phyloP scores from a whole-genome alignment of 345 rosid species.

The sweet orange (Citrus sinensis) region DNA sequence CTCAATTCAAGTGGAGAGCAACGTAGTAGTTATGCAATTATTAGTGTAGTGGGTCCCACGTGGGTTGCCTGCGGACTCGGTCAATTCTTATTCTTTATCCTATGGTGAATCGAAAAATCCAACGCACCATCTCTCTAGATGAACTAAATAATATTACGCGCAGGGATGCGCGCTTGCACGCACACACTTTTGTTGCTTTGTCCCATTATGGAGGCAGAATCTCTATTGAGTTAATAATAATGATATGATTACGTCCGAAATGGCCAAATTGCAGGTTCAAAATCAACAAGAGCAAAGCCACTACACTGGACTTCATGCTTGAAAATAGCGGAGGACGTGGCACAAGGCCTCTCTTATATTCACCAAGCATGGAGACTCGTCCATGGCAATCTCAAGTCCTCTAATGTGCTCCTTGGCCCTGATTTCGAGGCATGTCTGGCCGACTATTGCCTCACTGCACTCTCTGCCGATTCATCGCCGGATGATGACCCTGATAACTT shows the following conservation, averaged over 20 bases:
- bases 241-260: background rate
- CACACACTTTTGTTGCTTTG: background rate
- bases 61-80: background rate
- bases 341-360: conserved; percentile 89
- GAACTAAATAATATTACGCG: background rate
- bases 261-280: conserved; percentile 53
- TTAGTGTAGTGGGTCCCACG: background rate
- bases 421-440: conserved; percentile 86
- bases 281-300: conserved; percentile 77
- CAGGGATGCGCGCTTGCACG: background rate
- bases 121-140: background rate
- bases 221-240: background rate
- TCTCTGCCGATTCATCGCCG: conserved; percentile 19
- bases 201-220: background rate
- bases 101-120: background rate
- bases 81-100: background rate
- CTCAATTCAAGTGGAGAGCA: background rate
- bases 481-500: conserved; percentile 36
- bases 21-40: too few relatives aligned
- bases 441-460: conserved; percentile 72
- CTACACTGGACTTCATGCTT: conserved; percentile 95
- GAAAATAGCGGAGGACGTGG: conserved; percentile 89
- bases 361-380: conserved; percentile 96
- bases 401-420: conserved; percentile 79
- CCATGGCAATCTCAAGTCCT: conserved; percentile 87